phyloP scores from a whole-genome alignment of 495 filamentous ascomycete species.

The Cladorrhinum samala region DNA sequence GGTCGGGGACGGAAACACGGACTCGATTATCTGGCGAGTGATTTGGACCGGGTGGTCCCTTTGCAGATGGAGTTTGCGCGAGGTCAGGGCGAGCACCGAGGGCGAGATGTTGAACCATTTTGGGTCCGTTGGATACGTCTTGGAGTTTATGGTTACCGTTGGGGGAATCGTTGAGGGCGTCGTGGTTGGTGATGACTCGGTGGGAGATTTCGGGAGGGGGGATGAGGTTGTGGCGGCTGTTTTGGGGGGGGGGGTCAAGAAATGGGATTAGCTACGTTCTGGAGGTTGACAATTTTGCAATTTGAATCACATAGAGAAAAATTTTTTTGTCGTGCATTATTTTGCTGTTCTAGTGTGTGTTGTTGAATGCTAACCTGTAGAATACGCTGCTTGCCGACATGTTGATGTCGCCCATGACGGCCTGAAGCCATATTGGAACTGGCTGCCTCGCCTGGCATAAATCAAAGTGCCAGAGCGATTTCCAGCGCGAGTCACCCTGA shows the following conservation, averaged over 20 bases:
- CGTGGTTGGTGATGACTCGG: neutral
- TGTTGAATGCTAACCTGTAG: conserved; percentile 18
- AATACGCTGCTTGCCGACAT: conserved; percentile 15
- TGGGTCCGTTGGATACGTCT: conserved; percentile 60
- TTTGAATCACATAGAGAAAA: no score
- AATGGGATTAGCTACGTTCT: neutral
- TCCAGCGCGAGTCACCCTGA: conserved; percentile 3
- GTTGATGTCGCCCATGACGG: neutral
- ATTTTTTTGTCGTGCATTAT: no score
- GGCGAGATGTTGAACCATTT: conserved; percentile 77
- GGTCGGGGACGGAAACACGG: conserved; percentile 65
- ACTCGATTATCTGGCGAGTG: conserved; percentile 87
- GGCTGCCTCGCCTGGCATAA: conserved; percentile 3
- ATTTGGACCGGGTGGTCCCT: conserved; percentile 85
- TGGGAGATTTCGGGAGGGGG: neutral
- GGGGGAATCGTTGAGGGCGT: neutral
- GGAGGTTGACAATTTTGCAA: no score
- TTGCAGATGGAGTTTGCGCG: conserved; percentile 74
- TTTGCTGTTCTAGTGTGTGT: no score
- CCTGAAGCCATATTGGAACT: neutral
- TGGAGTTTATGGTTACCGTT: conserved; percentile 48
- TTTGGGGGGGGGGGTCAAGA: no score
- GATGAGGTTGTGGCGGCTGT: conserved; percentile 2
- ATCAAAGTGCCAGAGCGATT: conserved; percentile 5
- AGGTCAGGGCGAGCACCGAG: conserved; percentile 64